Evolutionary conservation across 106 monocot species (phyloP).

Genomic region (Allium cepa): DNA sequence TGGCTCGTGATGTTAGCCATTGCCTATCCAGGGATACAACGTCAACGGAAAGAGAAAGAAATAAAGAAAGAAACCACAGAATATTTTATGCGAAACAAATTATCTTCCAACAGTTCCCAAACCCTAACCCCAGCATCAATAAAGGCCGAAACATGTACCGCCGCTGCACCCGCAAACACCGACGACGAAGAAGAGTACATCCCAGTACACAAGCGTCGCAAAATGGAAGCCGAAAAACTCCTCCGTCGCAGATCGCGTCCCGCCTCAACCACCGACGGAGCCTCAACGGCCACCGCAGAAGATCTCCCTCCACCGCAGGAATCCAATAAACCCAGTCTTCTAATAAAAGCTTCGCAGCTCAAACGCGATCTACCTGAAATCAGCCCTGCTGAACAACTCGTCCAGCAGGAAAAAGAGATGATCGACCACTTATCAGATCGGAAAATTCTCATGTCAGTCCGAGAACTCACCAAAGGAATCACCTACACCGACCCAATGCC

Average conservation of each 20-base stretch:
- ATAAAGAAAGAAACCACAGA: too few relatives aligned
- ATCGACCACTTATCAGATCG: constrained; percentile 95
- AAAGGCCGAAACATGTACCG: constrained; percentile 1
- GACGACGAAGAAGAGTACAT: constrained; percentile 76
- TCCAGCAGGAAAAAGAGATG: constrained; percentile 90
- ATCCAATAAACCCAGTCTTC: constrained; percentile 70
- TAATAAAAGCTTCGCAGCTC: constrained; percentile 75
- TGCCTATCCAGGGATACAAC: too few relatives aligned
- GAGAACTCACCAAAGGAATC: constrained; percentile 94
- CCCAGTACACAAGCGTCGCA: constrained; percentile 79
- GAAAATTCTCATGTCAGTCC: constrained; percentile 93
- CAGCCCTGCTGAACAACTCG: constrained; percentile 68
- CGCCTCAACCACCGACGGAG: constrained; percentile 4
- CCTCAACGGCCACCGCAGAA: constrained; percentile 2
- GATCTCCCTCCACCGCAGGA: constrained; percentile 4
- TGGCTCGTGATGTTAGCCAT: too few relatives aligned
- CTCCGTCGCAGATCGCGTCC: constrained; percentile 34
- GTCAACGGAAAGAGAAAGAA: too few relatives aligned
- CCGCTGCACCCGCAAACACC: constrained; percentile 9
- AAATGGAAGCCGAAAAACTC: constrained; percentile 74
- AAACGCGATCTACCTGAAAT: constrained; percentile 85
- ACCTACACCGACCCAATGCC: constrained; percentile 79
- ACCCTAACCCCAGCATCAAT: not conserved
- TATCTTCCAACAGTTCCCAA: too few relatives aligned
- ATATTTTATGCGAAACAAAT: too few relatives aligned